Conservation (phyloP, 805 yeast species). For the Starmerella sp. region DNA sequence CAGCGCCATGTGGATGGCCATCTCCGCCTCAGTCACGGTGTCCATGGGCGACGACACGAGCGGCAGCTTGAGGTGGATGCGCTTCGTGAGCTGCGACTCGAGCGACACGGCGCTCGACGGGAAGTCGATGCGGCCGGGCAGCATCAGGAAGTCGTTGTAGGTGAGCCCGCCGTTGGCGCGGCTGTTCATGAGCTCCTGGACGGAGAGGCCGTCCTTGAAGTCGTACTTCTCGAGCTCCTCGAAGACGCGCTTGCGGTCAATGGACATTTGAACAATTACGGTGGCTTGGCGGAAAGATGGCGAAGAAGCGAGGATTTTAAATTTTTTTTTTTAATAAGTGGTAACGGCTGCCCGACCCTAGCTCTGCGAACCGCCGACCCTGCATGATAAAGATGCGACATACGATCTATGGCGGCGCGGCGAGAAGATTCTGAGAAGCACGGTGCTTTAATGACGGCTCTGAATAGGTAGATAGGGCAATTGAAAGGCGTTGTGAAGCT, state of each 20-base stretch:
- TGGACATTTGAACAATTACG: conserved; percentile 1
- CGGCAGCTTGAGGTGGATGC: conserved; percentile 83
- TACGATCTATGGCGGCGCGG: background rate
- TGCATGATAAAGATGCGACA: background rate
- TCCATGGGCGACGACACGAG: conserved; percentile 99
- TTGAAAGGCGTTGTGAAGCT: too few species aligned
- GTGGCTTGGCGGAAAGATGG: background rate
- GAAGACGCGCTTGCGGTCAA: conserved; percentile 38
- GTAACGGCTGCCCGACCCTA: background rate
- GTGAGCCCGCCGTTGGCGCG: conserved; percentile 88
- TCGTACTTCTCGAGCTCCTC: conserved; percentile 54
- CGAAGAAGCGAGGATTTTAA: background rate
- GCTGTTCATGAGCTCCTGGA: conserved; percentile 80
- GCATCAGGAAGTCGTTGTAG: conserved; percentile 87
- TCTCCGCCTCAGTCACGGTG: conserved; percentile 91
- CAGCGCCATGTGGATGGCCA: conserved; percentile 98
- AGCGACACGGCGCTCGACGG: conserved; percentile 66
- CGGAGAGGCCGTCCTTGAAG: conserved; percentile 74
- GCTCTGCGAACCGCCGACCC: background rate
- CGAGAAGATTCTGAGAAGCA: background rate
- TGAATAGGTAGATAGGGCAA: too few species aligned
- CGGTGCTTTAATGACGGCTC: too few species aligned
- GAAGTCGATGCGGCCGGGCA: conserved; percentile 89
- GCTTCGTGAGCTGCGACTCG: conserved; percentile 83
- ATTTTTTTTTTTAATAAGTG: conserved; percentile 2